Evolutionary conservation across 169 alveolate species (phyloP), one percentile per base, ranked within the genome.

Genomic region (Eimeria brunetti): DNA sequence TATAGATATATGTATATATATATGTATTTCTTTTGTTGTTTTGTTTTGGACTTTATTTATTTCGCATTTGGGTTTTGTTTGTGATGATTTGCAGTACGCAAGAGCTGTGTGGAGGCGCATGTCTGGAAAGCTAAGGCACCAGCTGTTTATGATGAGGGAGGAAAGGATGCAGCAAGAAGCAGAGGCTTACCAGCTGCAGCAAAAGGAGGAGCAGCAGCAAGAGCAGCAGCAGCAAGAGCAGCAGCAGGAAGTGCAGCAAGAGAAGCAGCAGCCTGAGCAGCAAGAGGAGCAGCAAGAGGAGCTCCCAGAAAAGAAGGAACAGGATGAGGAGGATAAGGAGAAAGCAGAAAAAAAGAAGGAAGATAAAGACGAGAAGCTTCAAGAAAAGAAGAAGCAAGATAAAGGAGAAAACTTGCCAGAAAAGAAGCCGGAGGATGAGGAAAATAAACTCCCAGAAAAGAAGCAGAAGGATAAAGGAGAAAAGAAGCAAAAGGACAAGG

Each of bases 81-180:
- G n/a, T 44, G 58, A 27, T 20, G 30, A 7, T 51, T 36, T 8
- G 89, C 89, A 80, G 89, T 80, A 51, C 71, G 89, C 89, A 36
- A 20, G 69, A 27, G 89, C 71, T 53, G 46, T 80, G 51, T 80
- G 89, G 89, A 24, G 69, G 60, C 89, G 89, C 71, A 46, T 80
- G 69, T 80, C 89, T 20, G 89, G 73, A 27, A 80, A 80, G 89
- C 58, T 80, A 71, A 46, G 89, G 64, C 89, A 80, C 69, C 64
- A 80, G n/a, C 36, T 80, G 38, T 46, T 80, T 33, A 8, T 80
- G 49, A 24, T 80, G 51, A 80, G 71, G 46, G 89, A 80, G n/a
- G 51, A 80, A 33, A 16, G 89, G 16, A 80, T 27, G 30, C 89
- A 51, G 36, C 49, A 18, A 80, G 89, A 46, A 9, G 14, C 30